Base-by-base conservation (phyloP, 1,139 yeast genomes). In the Taphrina confusa region DNA sequence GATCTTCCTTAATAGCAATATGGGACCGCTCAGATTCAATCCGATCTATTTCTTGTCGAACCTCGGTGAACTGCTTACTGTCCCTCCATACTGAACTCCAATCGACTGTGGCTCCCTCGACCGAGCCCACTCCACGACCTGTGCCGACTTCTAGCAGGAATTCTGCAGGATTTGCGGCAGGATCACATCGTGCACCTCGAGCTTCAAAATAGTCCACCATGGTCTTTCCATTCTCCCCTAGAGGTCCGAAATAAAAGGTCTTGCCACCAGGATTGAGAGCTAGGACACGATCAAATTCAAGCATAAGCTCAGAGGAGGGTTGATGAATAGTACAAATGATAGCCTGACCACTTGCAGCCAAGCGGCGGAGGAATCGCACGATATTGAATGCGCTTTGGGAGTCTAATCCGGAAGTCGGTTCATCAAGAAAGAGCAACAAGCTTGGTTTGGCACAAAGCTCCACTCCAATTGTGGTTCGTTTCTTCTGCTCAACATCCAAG, bases 331-430 rank as follows among this genome's bases (percentile, higher is more conserved):
- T 86, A 75, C 92, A 85, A 69, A 85, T 74, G 68, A 87, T 83
- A 44, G 95, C 91, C 73, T 87, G 95, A 25, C 95, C 95, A 66
- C 83, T 83, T 69, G 81, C 77, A 18, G 92, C 87, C 61, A 87
- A 77, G 71, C 82, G 83, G 72, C 88, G 80, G 81, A 87, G 80
- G 71, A 87, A 77, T 69, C 84, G 82, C 71, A 88, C 83, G 68
- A 86, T 83, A 23, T 92, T 82, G 95, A 95, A 87, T 6, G 96
- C 94, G 61, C 95, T 85, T 73, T 88, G 95, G 22, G 96, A 87
- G 71, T 89, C 96, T 67, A 89, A 77, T 69, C 96, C 96, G 4
- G 96, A 87, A 22, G 96, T 89, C 6, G 96, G 96, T 72, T 89
- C 96, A 74, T 89, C 96, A 69, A 89, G 78, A 74, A 89, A 89